Conservation (phyloP, 2,329 filamentous ascomycete species). For the Fusarium continuum region DNA sequence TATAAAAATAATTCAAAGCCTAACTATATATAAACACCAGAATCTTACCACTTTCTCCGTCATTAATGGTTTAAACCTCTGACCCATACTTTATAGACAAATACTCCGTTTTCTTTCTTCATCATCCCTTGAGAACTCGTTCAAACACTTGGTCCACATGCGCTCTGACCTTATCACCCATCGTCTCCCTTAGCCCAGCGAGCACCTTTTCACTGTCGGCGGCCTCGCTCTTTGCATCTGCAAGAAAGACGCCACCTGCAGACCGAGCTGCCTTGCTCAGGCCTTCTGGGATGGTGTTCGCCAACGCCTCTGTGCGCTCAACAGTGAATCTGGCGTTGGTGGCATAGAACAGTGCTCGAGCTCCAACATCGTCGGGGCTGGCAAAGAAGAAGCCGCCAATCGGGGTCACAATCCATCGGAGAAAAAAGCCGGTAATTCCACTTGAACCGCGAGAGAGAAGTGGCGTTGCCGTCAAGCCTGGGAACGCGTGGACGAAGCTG, state of each 20-base stretch:
- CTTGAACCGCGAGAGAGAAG: conserved; percentile 34
- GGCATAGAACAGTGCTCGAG: conserved; percentile 32
- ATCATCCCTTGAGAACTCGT: background rate
- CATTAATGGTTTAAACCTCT: background rate
- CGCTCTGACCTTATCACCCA: background rate
- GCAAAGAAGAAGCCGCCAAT: conserved; percentile 18
- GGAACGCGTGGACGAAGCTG: conserved; percentile 49
- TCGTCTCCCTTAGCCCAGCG: background rate
- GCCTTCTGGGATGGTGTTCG: background rate
- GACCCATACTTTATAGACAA: background rate
- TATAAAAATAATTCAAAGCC: too few relatives aligned
- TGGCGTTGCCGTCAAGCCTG: conserved; percentile 43
- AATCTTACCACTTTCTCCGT: background rate
- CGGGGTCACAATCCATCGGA: conserved; percentile 29
- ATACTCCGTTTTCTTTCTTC: background rate
- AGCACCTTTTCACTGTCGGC: conserved; percentile 30
- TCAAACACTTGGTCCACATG: conserved; percentile 8
- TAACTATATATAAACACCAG: background rate
- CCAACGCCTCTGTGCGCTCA: background rate
- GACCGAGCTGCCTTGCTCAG: background rate
- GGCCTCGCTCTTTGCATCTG: conserved; percentile 25
- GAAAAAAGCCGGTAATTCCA: conserved; percentile 17
- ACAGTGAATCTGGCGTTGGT: conserved; percentile 38
- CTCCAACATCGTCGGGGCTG: conserved; percentile 33
- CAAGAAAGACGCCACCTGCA: conserved; percentile 17